These are phyloP conservation scores for Wallacemonas collosoma DNA, from an alignment of 208 protist species.

Conservation along the genomic window DNA sequence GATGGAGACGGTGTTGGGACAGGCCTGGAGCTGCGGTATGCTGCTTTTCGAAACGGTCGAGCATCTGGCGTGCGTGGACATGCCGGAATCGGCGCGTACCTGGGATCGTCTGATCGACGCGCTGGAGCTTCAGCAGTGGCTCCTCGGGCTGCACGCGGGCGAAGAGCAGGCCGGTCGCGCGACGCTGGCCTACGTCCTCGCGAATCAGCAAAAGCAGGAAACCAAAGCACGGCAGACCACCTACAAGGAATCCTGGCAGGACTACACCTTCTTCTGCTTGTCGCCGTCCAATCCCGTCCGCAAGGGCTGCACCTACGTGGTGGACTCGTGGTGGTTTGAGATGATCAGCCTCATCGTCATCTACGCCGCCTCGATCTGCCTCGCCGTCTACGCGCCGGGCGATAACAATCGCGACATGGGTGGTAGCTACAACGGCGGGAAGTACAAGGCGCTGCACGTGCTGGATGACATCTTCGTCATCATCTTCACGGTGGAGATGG, in stretches of 20 bases:
- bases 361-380: slow-evolving; percentile 71
- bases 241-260: slow-evolving; percentile 68
- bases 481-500: slow-evolving; percentile 87
- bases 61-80: slow-evolving; percentile 71
- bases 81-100: slow-evolving; percentile 59
- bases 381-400: slow-evolving; percentile 68
- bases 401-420: slow-evolving; percentile 66
- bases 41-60: slow-evolving; percentile 90
- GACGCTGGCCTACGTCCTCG: slow-evolving; percentile 87
- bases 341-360: slow-evolving; percentile 65
- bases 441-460: slow-evolving; percentile 76
- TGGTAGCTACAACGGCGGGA: slow-evolving; percentile 55
- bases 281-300: slow-evolving; percentile 63
- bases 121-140: slow-evolving; percentile 86
- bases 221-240: slow-evolving; percentile 25
- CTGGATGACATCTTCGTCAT: slow-evolving; percentile 86
- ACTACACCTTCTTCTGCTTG: slow-evolving; percentile 72
- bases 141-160: slow-evolving; percentile 87
- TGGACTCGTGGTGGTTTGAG: slow-evolving; percentile 73
- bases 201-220: slow-evolving; percentile 74
- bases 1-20: slow-evolving; percentile 84
- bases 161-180: slow-evolving; percentile 90
- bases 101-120: slow-evolving; percentile 79
- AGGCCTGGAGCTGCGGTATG: slow-evolving; percentile 90
- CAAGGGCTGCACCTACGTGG: slow-evolving; percentile 34